Conservation (phyloP, 345 rosid species). For the Euphorbia lathyris region DNA sequence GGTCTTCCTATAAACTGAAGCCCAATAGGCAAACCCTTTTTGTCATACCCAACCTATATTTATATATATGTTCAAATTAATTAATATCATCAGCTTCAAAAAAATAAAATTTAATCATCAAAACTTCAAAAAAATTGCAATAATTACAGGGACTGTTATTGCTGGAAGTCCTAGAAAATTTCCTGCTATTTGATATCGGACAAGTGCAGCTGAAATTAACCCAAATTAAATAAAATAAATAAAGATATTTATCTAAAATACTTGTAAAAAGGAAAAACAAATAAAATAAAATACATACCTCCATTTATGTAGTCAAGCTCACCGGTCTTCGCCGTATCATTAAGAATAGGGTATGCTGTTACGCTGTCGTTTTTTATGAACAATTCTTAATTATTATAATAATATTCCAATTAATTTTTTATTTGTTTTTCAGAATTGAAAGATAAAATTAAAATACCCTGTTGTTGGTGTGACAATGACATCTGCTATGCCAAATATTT, state of each 20-base stretch:
- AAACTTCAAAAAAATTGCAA: not conserved
- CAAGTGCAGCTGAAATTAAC: conserved; percentile 55
- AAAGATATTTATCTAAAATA: not conserved
- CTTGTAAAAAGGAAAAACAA: no score
- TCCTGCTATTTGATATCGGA: conserved; percentile 70
- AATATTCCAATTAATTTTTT: no score
- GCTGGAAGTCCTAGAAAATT: conserved; percentile 78
- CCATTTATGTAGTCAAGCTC: conserved; percentile 74
- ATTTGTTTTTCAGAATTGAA: no score
- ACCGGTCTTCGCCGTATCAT: conserved; percentile 53
- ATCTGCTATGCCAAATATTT: conserved; percentile 51
- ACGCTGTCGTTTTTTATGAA: conserved; percentile 34
- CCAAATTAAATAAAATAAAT: not conserved
- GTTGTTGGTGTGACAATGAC: conserved; percentile 67
- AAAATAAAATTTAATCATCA: no score
- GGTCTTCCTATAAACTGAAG: conserved; percentile 75
- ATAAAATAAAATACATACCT: conserved; percentile 35
- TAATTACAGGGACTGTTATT: conserved; percentile 51
- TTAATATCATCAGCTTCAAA: no score
- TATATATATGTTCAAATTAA: no score
- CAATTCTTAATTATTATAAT: no score
- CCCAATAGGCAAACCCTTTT: conserved; percentile 59
- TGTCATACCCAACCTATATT: conserved; percentile 73
- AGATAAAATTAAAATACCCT: conserved; percentile 37
- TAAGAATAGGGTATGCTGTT: conserved; percentile 53